Evolutionary conservation across 495 filamentous ascomycete genomes (phyloP).

Genomic region (Aspergillus biplanus): DNA sequence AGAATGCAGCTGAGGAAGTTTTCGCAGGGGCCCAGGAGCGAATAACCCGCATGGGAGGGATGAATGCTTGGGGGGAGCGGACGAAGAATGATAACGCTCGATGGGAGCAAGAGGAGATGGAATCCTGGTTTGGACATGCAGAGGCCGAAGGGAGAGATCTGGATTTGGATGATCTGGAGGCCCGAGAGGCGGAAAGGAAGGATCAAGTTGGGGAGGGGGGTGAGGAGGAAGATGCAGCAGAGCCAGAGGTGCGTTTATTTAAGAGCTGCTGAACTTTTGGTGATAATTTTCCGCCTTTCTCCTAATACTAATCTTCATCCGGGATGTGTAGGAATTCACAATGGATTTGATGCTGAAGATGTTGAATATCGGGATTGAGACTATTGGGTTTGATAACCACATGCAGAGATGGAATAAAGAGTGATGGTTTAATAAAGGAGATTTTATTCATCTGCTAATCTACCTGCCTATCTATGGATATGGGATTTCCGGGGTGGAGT

Average conservation of each 20-base stretch:
- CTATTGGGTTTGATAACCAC: constrained; percentile 65
- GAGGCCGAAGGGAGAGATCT: constrained; percentile 20
- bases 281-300: constrained; percentile 21
- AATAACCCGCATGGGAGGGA: constrained; percentile 58
- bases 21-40: constrained; percentile 47
- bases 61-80: constrained; percentile 55
- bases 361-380: constrained; percentile 63
- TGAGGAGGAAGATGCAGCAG: constrained; percentile 26
- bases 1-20: constrained; percentile 56
- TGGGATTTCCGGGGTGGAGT: too few relatives aligned
- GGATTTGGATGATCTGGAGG: constrained; percentile 36
- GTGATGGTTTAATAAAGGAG: constrained; percentile 21
- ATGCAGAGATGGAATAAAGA: constrained; percentile 56
- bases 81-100: constrained; percentile 42
- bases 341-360: constrained; percentile 74
- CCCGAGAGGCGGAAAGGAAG: constrained; percentile 30
- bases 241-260: constrained; percentile 40
- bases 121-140: constrained; percentile 23
- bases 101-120: constrained; percentile 37
- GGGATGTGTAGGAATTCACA: constrained; percentile 56
- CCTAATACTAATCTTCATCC: neutral
- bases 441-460: neutral
- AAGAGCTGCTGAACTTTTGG: too few relatives aligned
- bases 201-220: constrained; percentile 30
- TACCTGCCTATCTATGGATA: too few relatives aligned